Base-by-base conservation (phyloP, 257 asterid species). In the Solanum clarkiae region DNA sequence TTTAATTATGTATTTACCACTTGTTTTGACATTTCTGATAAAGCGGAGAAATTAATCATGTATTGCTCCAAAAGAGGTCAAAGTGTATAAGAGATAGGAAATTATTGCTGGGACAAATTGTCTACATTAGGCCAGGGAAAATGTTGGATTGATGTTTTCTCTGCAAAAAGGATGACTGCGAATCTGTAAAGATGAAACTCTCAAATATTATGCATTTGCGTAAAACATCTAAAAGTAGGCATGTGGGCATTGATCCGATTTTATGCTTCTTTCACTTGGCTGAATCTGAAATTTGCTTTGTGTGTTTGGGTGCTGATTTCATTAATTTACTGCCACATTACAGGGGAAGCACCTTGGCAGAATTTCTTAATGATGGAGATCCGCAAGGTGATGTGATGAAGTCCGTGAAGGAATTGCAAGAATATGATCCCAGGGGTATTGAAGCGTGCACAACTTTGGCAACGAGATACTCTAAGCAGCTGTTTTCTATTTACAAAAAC, bases 341-440 rank as follows among this genome's bases (percentile, higher is more conserved):
- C 89, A 94, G 96, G 49, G 97, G 96, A 84, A 91, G 91, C 82
- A 80, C 44, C 22, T 88, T 94, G 89, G 94, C 90, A 10, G 91
- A 92, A 85, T 92, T 94, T 89, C 93, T 94, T 24, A 92, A 92
- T 6, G 91, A 84, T 60, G 90, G 92, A 81, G 89, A 92, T 74
- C 91, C 91, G 15, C 63, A 88, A 16, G 88, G 90, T 20, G 94
- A 91, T 63, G 36, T 90, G 84, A 86, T 3, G 49, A 94, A 91
- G 86, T 63, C 93, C 0, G 92, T 88, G 84, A 84, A 92, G 66
- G 95, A 94, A 85, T 89, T 94, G 86, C 66, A 80, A 77, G 88
- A 80, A 53, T 84, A 87, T 84, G 49, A 92, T 49, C 80, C 89
- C 4, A 74, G 62, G 80, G 93, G 95, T 62, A 84, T 84, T 45